phyloP scores from a whole-genome alignment of 306 rosid genomes.

The Prunus padus region DNA sequence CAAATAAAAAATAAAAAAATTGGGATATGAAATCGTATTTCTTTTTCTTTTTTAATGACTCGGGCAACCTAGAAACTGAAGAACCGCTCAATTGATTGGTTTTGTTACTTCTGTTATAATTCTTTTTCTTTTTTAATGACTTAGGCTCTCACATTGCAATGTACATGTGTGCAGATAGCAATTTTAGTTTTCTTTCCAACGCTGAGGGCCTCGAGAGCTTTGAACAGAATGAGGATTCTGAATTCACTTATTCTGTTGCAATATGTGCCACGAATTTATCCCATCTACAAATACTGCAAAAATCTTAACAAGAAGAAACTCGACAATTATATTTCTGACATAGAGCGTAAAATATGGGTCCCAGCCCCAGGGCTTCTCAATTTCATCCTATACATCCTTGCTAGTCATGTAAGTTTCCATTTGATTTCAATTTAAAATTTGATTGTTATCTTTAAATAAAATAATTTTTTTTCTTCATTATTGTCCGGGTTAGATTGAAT shows the following conservation, averaged over 20 bases:
- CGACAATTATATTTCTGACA: not conserved
- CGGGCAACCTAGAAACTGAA: not conserved
- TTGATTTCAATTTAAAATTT: too few relatives aligned
- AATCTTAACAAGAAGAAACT: not conserved
- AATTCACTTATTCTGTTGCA: slow-evolving; percentile 12
- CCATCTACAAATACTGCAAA: slow-evolving; percentile 8
- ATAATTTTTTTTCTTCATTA: too few relatives aligned
- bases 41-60: too few relatives aligned
- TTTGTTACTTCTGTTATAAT: not conserved
- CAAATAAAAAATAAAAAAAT: too few relatives aligned
- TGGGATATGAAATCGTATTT: too few relatives aligned
- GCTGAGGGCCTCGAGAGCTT: not conserved
- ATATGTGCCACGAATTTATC: slow-evolving; percentile 19
- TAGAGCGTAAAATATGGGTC: too few relatives aligned
- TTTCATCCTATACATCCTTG: too few relatives aligned
- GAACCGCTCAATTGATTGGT: not conserved
- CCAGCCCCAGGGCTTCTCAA: too few relatives aligned
- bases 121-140: not conserved
- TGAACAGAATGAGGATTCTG: not conserved
- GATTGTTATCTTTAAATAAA: too few relatives aligned
- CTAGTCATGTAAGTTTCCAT: too few relatives aligned
- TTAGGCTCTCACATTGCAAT: too few relatives aligned
- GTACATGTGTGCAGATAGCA: slow-evolving; percentile 14
- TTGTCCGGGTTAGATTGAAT: too few relatives aligned
- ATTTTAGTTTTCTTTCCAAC: not conserved